phyloP scores from a whole-genome alignment of 129 eudicot species.

The Lactuca sativa region DNA sequence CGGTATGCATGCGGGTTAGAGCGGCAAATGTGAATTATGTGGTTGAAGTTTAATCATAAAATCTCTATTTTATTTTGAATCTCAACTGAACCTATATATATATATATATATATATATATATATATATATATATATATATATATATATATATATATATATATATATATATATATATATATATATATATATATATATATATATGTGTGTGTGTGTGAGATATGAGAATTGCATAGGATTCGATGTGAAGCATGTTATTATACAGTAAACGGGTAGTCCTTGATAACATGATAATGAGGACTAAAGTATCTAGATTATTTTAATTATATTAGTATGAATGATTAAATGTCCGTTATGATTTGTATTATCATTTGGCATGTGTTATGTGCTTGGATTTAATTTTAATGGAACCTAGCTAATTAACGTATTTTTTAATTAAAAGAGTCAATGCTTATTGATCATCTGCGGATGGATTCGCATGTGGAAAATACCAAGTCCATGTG shows the following conservation, averaged over 20 bases:
- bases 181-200: neutral
- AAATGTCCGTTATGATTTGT: conserved; percentile 18
- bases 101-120: too few species aligned
- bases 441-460: conserved; percentile 11
- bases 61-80: too few species aligned
- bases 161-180: neutral
- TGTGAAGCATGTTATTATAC: conserved; percentile 27
- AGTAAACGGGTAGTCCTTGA: conserved; percentile 13
- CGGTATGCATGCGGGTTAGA: too few species aligned
- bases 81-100: too few species aligned
- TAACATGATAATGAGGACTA: conserved; percentile 14
- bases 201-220: too few species aligned
- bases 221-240: conserved; percentile 24
- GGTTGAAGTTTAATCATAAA: too few species aligned
- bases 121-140: too few species aligned
- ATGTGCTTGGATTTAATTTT: neutral
- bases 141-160: too few species aligned
- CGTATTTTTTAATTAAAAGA: neutral
- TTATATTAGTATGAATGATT: neutral
- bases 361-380: conserved; percentile 22
- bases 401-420: neutral
- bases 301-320: neutral
- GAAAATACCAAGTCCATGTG: neutral
- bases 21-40: too few species aligned
- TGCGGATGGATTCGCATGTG: neutral